Evolutionary conservation across 2,329 filamentous ascomycete species (phyloP).

Genomic region (Ophiostoma quercus): DNA sequence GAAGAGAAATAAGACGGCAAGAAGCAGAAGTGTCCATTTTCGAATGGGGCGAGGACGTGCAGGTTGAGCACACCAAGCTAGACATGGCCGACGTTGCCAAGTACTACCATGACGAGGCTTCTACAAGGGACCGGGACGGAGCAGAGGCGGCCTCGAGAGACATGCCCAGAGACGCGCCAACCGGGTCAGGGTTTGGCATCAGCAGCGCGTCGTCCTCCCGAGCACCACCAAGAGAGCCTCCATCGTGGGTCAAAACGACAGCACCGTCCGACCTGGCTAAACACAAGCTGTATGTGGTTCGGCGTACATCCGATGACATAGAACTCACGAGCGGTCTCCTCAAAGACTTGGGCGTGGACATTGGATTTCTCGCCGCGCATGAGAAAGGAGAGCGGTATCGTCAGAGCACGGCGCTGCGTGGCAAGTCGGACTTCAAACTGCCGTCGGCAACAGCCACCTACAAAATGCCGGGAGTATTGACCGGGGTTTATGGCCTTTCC

Average conservation of each 20-base stretch:
- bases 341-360: conserved; percentile 30
- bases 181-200: not conserved
- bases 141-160: not conserved
- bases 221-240: not conserved
- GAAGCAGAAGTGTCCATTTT: not conserved
- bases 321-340: conserved; percentile 16
- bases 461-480: not conserved
- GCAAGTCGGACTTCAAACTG: no score
- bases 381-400: conserved; percentile 28
- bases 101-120: not conserved
- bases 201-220: not conserved
- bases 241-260: not conserved
- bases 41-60: conserved; percentile 10
- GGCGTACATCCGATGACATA: conserved; percentile 25
- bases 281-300: conserved; percentile 29
- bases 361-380: conserved; percentile 34
- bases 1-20: not conserved
- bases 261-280: not conserved
- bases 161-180: not conserved
- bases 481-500: conserved; percentile 20
- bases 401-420: not conserved
- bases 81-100: not conserved
- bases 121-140: not conserved
- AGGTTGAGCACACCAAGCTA: conserved; percentile 5
- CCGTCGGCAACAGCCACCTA: not conserved